Evolutionary conservation across 495 filamentous ascomycete species (phyloP), one percentile per base, ranked within the genome.

Genomic region (Penicillium chermesinum): DNA sequence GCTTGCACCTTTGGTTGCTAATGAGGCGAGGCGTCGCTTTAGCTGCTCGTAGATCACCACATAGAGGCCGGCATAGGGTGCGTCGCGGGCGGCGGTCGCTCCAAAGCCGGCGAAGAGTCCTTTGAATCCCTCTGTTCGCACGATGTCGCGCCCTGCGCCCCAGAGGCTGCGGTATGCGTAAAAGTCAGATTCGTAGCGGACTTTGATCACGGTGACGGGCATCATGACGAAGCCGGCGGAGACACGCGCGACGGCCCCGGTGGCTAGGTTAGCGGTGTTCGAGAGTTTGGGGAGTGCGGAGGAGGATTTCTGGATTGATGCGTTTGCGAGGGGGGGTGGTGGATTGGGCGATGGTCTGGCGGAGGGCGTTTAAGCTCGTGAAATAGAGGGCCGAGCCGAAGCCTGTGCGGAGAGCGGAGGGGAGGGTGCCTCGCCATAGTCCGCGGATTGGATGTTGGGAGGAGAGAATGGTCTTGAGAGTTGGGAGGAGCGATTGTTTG

Each of bases 171-270:
- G 74, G 70, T 99, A 99, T 21, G 76, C 67, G 73, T 96, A 99
- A 38, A 88, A 70, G 46, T 77, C 85, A 7, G 81, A 87, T 61
- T 99, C 93, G 61, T 93, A 97, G 38, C 93, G 87, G 8, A 99
- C 94, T 62, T 99, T 99, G 61, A 99, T 79, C 25, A 97, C 87
- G 2, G 93, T 99, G 44, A 97, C 80, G 6, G 93, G 93, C 90
- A 96, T 97, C 71, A 97, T 83, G 35, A 95, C 69, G 61, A 95
- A 85, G 9, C 93, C 93, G 0, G 90, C 91, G 10, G 83, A 80
- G 4, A 87, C 87, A 16, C 93, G 78, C 30, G 93, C 90, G 10
- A 85, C 72, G 21, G 90, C 89, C 15, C 93, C 94, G 0, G 91
- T 86, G 32, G 83, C 63, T 1, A 99, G 77, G 59, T 99, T 99